Evolutionary conservation across 371 early-diverging fungal species (phyloP).

Genomic region (Syncephalastrum contaminatum): DNA sequence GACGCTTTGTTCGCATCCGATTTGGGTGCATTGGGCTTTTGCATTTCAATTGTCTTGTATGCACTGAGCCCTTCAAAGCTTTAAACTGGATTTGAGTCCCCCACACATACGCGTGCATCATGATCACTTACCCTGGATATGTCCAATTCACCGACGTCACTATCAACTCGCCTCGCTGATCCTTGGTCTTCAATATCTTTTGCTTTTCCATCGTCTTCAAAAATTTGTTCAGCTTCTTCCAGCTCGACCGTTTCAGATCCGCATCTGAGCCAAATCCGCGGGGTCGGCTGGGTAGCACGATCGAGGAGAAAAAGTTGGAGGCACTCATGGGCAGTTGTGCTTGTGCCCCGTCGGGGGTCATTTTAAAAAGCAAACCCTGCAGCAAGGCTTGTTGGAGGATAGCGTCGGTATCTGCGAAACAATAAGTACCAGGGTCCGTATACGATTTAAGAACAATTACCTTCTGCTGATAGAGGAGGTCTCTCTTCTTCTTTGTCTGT

Average conservation of each 20-base stretch:
- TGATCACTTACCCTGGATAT: constrained; percentile 32
- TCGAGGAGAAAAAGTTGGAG: constrained; percentile 64
- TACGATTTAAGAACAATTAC: constrained; percentile 1
- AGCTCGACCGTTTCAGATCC: constrained; percentile 72
- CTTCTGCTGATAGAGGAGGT: constrained; percentile 12
- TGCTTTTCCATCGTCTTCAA: constrained; percentile 67
- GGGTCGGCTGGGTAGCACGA: constrained; percentile 65
- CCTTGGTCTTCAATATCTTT: constrained; percentile 68
- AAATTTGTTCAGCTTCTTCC: constrained; percentile 76
- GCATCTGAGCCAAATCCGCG: constrained; percentile 47
- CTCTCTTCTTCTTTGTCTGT: constrained; percentile 14
- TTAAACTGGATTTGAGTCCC: neutral
- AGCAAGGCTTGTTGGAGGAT: constrained; percentile 57
- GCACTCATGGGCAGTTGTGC: constrained; percentile 60
- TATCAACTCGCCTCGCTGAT: constrained; percentile 62
- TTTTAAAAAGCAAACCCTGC: constrained; percentile 62
- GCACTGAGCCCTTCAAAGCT: constrained; percentile 26
- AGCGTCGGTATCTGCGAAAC: constrained; percentile 45
- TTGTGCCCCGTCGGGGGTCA: constrained; percentile 48
- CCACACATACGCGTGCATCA: neutral
- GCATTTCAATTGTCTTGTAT: constrained; percentile 36
- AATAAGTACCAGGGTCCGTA: neutral
- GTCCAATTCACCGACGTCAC: constrained; percentile 61
- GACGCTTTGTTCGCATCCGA: constrained; percentile 14
- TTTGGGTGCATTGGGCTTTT: constrained; percentile 15